These are phyloP conservation scores for Suillus spraguei DNA, from an alignment of 768 basidiomycete genomes.

Conservation along the genomic window DNA sequence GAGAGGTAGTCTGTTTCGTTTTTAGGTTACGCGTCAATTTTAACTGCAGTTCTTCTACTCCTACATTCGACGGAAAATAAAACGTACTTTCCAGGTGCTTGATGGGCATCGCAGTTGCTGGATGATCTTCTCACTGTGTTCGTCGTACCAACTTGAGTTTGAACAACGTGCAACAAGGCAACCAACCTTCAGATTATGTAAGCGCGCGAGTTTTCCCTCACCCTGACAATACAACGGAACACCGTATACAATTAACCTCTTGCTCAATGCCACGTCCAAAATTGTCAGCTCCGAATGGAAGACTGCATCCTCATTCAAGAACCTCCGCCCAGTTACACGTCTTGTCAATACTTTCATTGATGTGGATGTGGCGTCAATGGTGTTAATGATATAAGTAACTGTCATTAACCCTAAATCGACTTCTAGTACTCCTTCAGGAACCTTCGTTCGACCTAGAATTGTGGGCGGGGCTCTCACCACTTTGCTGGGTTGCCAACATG, in stretches of 20 bases:
- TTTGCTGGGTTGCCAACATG: constrained; percentile 20
- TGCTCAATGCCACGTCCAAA: constrained; percentile 15
- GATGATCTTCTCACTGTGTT: constrained; percentile 13
- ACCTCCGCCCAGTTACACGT: not conserved
- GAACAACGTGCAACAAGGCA: constrained; percentile 25
- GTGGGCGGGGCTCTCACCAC: not conserved
- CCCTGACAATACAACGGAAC: not conserved
- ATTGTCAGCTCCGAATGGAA: not conserved
- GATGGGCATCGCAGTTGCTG: constrained; percentile 62
- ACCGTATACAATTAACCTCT: not conserved
- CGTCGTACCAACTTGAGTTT: constrained; percentile 12
- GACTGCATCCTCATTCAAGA: not conserved
- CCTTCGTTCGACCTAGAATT: constrained; percentile 14
- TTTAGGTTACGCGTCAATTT: constrained; percentile 4
- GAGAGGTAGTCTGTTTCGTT: constrained; percentile 67
- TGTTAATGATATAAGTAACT: not conserved
- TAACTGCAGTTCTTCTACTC: constrained; percentile 1
- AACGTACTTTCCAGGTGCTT: constrained; percentile 80
- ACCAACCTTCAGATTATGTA: constrained; percentile 30
- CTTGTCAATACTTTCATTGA: constrained; percentile 6
- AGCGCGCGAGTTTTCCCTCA: constrained; percentile 12
- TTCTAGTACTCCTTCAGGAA: constrained; percentile 5
- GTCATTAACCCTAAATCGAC: not conserved
- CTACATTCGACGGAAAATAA: not conserved
- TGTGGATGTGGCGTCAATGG: not conserved